phyloP scores from a whole-genome alignment of 345 rosid genomes.

The Citrus unshiu region DNA sequence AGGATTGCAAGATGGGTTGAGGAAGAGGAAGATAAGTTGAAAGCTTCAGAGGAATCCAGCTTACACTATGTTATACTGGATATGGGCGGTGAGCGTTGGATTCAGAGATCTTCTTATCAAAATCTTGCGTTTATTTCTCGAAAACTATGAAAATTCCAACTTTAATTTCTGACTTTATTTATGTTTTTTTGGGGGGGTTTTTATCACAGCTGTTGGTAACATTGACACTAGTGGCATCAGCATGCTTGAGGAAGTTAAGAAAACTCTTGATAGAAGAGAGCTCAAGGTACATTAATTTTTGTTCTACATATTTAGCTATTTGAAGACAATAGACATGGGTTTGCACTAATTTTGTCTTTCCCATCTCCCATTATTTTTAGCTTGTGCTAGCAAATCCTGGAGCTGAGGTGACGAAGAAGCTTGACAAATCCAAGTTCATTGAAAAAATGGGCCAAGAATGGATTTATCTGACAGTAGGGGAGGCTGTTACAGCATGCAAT shows the following conservation, averaged over 20 bases:
- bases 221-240: conserved; percentile 95
- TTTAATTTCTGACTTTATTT: not conserved
- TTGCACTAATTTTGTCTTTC: not conserved
- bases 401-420: conserved; percentile 88
- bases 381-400: conserved; percentile 86
- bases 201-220: conserved; percentile 68
- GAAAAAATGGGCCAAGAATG: conserved; percentile 72
- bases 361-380: conserved; percentile 16
- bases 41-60: conserved; percentile 38
- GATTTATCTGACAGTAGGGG: conserved; percentile 80
- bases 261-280: conserved; percentile 49
- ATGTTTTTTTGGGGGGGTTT: not conserved
- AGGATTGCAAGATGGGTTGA: conserved; percentile 82
- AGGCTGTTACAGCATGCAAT: conserved; percentile 82
- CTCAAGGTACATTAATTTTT: conserved; percentile 41
- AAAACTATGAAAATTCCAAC: not conserved
- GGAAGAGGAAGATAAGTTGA: conserved; percentile 74
- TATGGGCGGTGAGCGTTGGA: conserved; percentile 48
- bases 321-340: not conserved
- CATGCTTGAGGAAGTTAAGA: conserved; percentile 85
- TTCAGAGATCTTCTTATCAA: not conserved
- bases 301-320: not conserved
- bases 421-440: conserved; percentile 60
- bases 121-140: not conserved
- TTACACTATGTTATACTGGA: conserved; percentile 70